Evolutionary conservation across 2,329 filamentous ascomycete genomes (phyloP).

Genomic region (Colletotrichum australisinense): DNA sequence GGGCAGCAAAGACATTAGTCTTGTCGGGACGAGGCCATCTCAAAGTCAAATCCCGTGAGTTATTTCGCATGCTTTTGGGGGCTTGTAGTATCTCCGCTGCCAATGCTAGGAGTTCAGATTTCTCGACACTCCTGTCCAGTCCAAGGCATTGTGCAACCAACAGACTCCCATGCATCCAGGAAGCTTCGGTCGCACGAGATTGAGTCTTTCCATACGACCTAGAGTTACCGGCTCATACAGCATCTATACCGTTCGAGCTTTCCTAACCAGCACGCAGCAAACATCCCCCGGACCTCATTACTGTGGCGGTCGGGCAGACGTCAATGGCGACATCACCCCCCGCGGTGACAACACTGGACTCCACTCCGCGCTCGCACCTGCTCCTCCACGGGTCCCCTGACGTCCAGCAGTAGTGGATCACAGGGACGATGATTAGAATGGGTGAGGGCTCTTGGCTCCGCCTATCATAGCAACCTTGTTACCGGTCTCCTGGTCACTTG

Average conservation of each 20-base stretch:
- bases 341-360: slow-evolving; percentile 19
- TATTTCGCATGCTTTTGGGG: neutral
- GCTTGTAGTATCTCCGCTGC: neutral
- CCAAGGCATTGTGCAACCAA: neutral
- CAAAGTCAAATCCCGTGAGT: neutral
- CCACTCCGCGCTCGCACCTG: neutral
- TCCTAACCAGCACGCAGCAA: neutral
- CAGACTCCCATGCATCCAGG: neutral
- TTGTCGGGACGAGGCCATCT: neutral
- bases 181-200: neutral
- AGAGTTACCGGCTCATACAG: neutral
- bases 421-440: neutral
- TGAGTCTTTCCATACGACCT: neutral
- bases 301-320: neutral
- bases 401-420: slow-evolving; percentile 4
- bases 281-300: too few relatives aligned
- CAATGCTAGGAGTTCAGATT: neutral
- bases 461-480: slow-evolving; percentile 19
- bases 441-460: neutral
- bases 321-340: slow-evolving; percentile 29
- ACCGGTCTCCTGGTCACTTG: slow-evolving; percentile 10
- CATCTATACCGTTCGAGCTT: neutral
- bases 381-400: neutral
- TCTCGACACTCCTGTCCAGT: neutral
- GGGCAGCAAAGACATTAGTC: neutral